Base-by-base conservation (phyloP, 2,329 filamentous ascomycete genomes). In the Sphaerulina vaccinii region DNA sequence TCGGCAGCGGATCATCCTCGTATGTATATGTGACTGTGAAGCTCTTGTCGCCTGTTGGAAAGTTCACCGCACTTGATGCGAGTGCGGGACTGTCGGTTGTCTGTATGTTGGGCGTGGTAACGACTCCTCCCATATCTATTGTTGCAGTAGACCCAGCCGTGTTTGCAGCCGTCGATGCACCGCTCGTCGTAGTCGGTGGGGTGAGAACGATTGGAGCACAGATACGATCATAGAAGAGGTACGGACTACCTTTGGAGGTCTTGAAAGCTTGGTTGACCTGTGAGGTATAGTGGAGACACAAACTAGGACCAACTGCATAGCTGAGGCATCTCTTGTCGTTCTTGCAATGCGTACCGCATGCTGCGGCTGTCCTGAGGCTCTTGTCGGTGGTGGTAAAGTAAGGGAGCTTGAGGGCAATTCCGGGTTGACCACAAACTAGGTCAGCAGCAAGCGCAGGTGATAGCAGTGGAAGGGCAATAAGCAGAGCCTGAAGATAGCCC, bases 1-100 rank as follows among this genome's bases (percentile, higher is more conserved):
- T 36, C 9, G 45, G 50, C 7, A 43, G 44, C 3, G 45, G 38
- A 10, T 49, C 44, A 1, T 53, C 44, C 5, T 49, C 16, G 8
- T 48, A 39, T 4, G 39, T 43, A 21, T 49, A 49, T 8, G 10
- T 48, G 11, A 10, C 38, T 2, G 10, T 32, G 38, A 53, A 53
- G 8, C 16, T 32, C 7, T 36, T 33, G 8, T 33, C 38, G 21
- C 44, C 50, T 8, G 29, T 33, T 13, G 50, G 50, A 8, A 48
- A 48, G 9, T 15, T 19, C 1, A 35, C 36, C 15, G 23, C 15
- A 9, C 16, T 19, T 8, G 42, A 35, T 3, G 24, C 9, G 2
- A 45, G 27, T 3, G 42, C 24, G 1, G 42, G 9, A 18, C 42
- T 45, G 42, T 36, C 29, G 7, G 42, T 15, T 1, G 18, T 15